These are phyloP conservation scores for Ustilago vetiveriae DNA, from an alignment of 1,284 basidiomycete species.

Conservation along the genomic window DNA sequence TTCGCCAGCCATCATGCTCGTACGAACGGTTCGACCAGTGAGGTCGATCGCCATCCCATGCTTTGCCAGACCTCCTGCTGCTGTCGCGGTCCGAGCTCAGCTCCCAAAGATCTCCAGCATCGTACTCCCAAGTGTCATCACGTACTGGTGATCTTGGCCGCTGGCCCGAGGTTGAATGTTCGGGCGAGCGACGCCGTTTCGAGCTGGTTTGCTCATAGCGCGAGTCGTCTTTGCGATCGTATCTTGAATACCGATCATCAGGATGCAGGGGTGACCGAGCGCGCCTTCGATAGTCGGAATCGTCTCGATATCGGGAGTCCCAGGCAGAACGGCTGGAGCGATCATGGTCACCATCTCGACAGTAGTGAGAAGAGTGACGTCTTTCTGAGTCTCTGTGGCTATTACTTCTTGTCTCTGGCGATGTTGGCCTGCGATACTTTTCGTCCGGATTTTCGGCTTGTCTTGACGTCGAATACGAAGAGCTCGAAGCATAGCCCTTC, in stretches of 20 bases:
- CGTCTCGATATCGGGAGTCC: constrained; percentile 4
- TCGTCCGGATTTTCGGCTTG: constrained; percentile 4
- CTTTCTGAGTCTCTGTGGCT: constrained; percentile 9
- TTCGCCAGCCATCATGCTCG: neutral
- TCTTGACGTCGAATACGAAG: constrained; percentile 10
- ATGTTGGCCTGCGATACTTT: neutral
- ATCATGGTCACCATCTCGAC: constrained; percentile 7
- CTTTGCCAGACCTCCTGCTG: neutral
- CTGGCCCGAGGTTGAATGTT: neutral
- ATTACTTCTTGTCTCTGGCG: constrained; percentile 1
- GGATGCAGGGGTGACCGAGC: neutral
- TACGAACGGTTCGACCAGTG: neutral
- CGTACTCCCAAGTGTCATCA: neutral
- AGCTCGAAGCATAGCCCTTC: constrained; percentile 12
- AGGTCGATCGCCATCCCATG: neutral
- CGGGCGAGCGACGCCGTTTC: neutral
- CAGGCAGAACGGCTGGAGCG: constrained; percentile 1
- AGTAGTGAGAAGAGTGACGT: neutral
- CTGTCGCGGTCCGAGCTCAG: neutral
- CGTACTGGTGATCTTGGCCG: constrained; percentile 8
- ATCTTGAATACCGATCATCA: constrained; percentile 1
- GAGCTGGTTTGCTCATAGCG: neutral
- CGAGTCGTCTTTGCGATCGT: neutral
- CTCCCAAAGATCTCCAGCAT: neutral
- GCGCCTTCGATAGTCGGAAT: neutral